These are phyloP conservation scores for Byssothecium circinans DNA, from an alignment of 2,329 filamentous ascomycete genomes.

Conservation along the genomic window DNA sequence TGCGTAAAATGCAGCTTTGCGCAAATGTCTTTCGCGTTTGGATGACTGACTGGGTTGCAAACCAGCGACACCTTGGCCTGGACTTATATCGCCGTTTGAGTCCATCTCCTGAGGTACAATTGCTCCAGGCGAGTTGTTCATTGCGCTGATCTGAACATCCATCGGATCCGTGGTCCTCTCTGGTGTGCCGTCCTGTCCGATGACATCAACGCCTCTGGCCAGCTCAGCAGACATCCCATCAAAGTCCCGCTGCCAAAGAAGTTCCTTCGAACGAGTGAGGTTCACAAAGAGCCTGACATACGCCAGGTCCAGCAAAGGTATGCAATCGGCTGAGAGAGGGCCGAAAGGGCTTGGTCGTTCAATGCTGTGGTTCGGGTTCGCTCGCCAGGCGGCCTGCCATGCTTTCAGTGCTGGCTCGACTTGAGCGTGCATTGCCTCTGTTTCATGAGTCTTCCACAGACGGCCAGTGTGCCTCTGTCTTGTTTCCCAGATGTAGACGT, in stretches of 20 bases:
- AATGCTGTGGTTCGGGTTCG: constrained; percentile 79
- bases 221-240: constrained; percentile 88
- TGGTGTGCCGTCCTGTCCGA: constrained; percentile 70
- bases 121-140: constrained; percentile 19
- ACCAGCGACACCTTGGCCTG: constrained; percentile 38
- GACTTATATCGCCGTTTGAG: constrained; percentile 22
- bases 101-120: constrained; percentile 33
- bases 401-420: constrained; percentile 92
- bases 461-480: constrained; percentile 85
- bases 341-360: constrained; percentile 85
- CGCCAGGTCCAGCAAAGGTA: constrained; percentile 86
- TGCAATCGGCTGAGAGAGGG: constrained; percentile 84
- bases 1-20: constrained; percentile 94
- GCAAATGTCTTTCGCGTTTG: constrained; percentile 81
- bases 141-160: constrained; percentile 23
- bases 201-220: constrained; percentile 72
- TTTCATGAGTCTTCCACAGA: constrained; percentile 88
- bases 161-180: constrained; percentile 40
- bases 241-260: constrained; percentile 92
- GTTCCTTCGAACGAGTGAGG: constrained; percentile 86
- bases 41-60: constrained; percentile 54
- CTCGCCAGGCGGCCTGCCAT: constrained; percentile 91
- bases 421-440: constrained; percentile 92
- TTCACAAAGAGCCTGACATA: constrained; percentile 94
- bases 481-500: constrained; percentile 99